These are phyloP conservation scores for Carex pumila DNA, from an alignment of 176 grass and related monocot genomes.

Conservation along the genomic window DNA sequence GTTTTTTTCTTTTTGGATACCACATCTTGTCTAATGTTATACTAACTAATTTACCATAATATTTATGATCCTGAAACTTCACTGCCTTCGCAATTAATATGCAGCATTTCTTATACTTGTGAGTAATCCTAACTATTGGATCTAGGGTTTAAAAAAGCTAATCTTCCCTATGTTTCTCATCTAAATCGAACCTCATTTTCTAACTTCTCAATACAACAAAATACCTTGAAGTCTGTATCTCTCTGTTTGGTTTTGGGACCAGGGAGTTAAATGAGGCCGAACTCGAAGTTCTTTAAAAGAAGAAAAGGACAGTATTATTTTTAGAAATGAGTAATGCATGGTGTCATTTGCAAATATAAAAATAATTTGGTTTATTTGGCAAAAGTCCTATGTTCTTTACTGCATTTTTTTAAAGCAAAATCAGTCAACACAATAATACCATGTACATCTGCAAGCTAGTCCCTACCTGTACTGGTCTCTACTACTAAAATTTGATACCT, in stretches of 20 bases:
- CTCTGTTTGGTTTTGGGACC: neutral
- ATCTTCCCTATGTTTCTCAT: neutral
- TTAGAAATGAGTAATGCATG: neutral
- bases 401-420: neutral
- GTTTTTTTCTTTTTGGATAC: no score
- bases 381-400: neutral
- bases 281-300: neutral
- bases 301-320: neutral
- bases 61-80: neutral
- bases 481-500: neutral
- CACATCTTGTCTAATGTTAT: neutral
- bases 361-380: neutral
- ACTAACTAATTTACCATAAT: slow-evolving; percentile 2
- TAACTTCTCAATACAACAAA: neutral
- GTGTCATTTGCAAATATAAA: neutral
- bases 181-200: neutral
- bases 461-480: neutral
- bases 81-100: neutral
- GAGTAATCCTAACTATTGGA: neutral
- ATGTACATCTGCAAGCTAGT: neutral
- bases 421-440: neutral
- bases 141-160: neutral
- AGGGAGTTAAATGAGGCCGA: neutral
- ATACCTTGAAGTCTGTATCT: neutral
- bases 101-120: neutral